Conservation (phyloP, 805 yeast species). For the Candida qinlingensis region DNA sequence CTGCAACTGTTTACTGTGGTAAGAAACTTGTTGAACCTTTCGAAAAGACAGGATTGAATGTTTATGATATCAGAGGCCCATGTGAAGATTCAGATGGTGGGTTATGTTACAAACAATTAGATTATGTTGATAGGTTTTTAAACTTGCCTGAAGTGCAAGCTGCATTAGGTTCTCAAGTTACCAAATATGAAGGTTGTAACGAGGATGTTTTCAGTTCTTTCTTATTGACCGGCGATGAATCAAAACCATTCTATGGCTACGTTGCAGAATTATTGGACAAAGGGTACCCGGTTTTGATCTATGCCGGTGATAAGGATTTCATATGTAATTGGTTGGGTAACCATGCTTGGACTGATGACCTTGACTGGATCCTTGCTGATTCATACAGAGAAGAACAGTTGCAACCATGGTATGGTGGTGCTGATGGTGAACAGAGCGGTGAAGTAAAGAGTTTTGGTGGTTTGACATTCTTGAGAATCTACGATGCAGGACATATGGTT, state of each 20-base stretch:
- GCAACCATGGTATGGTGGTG: slow-evolving; percentile 36
- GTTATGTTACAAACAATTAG: slow-evolving; percentile 69
- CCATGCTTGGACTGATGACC: slow-evolving; percentile 69
- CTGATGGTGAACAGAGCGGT: slow-evolving; percentile 47
- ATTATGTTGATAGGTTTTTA: slow-evolving; percentile 67
- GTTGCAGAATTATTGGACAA: slow-evolving; percentile 64
- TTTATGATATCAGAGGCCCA: slow-evolving; percentile 75
- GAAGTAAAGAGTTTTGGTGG: slow-evolving; percentile 65
- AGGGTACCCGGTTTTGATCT: slow-evolving; percentile 74
- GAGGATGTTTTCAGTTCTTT: slow-evolving; percentile 65
- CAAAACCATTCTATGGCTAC: slow-evolving; percentile 75
- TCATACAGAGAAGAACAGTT: slow-evolving; percentile 39
- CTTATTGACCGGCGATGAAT: slow-evolving; percentile 74
- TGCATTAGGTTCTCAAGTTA: slow-evolving; percentile 84
- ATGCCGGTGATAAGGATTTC: slow-evolving; percentile 93
- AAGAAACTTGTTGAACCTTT: slow-evolving; percentile 63
- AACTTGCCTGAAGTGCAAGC: slow-evolving; percentile 65
- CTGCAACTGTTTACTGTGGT: slow-evolving; percentile 79
- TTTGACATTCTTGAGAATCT: slow-evolving; percentile 73
- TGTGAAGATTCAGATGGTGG: slow-evolving; percentile 66
- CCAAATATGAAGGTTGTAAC: slow-evolving; percentile 61
- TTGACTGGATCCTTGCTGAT: slow-evolving; percentile 58
- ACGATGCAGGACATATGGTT: slow-evolving; percentile 89
- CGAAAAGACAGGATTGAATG: slow-evolving; percentile 73
- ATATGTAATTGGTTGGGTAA: slow-evolving; percentile 94